Percentiles rank a stretch among this genome's conserved stretches.
Conservation (phyloP, 2,329 filamentous ascomycete species). For the Monosporascus sp. region DNA sequence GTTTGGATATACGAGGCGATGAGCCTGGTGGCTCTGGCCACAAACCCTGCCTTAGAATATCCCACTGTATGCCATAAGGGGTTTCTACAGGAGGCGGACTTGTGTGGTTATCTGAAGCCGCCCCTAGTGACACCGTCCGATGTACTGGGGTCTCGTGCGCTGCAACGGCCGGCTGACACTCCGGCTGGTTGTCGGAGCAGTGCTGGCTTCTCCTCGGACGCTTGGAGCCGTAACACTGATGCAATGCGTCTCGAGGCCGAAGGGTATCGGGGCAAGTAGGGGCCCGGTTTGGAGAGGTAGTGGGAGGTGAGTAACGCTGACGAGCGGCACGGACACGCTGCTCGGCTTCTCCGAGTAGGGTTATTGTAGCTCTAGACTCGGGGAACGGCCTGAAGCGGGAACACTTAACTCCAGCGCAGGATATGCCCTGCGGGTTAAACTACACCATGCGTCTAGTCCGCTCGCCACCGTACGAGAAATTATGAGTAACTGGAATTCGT, state of each 20-base stretch:
- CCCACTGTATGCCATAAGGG: too few species aligned
- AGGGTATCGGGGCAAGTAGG: slow-evolving; percentile 12
- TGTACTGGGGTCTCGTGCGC: too few species aligned
- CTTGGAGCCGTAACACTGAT: slow-evolving; percentile 21
- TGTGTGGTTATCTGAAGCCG: too few species aligned
- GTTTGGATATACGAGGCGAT: too few species aligned
- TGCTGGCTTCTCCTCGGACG: slow-evolving; percentile 11
- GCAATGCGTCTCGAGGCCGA: slow-evolving; percentile 20
- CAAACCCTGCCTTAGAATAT: too few species aligned
- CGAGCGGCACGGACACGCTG: slow-evolving; percentile 21
- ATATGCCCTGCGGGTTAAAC: slow-evolving; percentile 14
- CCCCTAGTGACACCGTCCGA: too few species aligned
- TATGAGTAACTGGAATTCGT: slow-evolving; percentile 19
- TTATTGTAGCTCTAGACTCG: neutral
- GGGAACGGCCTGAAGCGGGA: neutral
- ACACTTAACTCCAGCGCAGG: slow-evolving; percentile 5
- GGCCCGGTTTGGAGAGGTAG: slow-evolving; percentile 18
- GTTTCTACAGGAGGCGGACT: too few species aligned
- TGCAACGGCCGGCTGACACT: too few species aligned
- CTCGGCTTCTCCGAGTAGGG: slow-evolving; percentile 22
- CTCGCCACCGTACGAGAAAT: slow-evolving; percentile 16
- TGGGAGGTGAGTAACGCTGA: slow-evolving; percentile 24
- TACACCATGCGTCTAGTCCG: slow-evolving; percentile 15
- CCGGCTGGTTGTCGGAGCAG: slow-evolving; percentile 8
- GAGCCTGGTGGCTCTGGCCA: too few species aligned